Percentiles rank a stretch among this genome's conserved stretches.
These are phyloP conservation scores for Wickerhamiella vanderwaltii DNA, from an alignment of 805 yeast genomes.

Conservation along the genomic window DNA sequence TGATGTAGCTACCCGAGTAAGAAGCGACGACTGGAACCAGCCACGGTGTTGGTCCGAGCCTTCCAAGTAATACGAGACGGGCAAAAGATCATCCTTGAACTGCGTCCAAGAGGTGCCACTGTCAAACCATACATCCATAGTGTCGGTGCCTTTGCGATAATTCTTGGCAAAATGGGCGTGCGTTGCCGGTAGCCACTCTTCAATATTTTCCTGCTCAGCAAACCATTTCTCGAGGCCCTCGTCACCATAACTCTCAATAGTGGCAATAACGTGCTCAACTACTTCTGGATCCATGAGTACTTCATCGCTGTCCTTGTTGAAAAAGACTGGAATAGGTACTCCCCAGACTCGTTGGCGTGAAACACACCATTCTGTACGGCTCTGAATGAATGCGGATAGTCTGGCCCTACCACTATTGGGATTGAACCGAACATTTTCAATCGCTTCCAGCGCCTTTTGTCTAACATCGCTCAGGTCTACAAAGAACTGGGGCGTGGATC, in stretches of 20 bases:
- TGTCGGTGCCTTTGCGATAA: conserved; percentile 63
- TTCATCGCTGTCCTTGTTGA: conserved; percentile 45
- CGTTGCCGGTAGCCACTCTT: conserved; percentile 62
- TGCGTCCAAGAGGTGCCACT: conserved; percentile 87
- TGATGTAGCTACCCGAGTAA: conserved; percentile 53
- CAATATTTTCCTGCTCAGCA: conserved; percentile 36
- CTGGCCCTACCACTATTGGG: conserved; percentile 68
- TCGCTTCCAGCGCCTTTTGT: conserved; percentile 43
- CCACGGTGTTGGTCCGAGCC: conserved; percentile 99
- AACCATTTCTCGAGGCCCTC: conserved; percentile 48
- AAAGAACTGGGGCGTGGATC: conserved; percentile 97
- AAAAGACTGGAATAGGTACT: conserved; percentile 87
- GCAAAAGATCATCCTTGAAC: conserved; percentile 32
- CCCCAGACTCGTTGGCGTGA: conserved; percentile 97
- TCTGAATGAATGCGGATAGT: conserved; percentile 54
- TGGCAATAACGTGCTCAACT: conserved; percentile 45
- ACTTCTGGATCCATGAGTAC: conserved; percentile 48
- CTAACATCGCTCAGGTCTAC: conserved; percentile 64
- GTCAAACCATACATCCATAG: conserved; percentile 99
- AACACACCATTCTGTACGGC: conserved; percentile 93
- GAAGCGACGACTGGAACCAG: conserved; percentile 91
- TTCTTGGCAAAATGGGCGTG: conserved; percentile 29
- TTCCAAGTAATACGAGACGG: conserved; percentile 67
- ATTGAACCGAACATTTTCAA: conserved; percentile 51
- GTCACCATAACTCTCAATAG: conserved; percentile 46